Evolutionary conservation across 148 eudicot species (phyloP).

Genomic region (Chenopodium suecicum): DNA sequence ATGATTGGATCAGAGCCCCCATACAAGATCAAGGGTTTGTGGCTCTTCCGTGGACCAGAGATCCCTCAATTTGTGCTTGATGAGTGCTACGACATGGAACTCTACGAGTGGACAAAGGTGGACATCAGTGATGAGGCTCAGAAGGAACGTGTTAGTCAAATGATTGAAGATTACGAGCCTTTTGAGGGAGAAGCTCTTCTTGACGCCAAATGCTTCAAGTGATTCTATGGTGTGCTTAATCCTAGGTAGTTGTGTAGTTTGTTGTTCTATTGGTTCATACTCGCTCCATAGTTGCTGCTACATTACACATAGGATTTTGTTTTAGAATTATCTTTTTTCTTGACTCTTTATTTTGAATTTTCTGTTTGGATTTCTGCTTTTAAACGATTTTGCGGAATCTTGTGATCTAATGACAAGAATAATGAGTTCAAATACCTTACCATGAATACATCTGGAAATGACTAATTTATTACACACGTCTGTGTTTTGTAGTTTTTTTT

Average conservation of each 20-base stretch:
- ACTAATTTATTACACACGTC: not conserved
- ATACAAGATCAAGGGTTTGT: conserved; percentile 41
- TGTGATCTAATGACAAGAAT: not conserved
- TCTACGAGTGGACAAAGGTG: conserved; percentile 44
- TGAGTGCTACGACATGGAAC: conserved; percentile 52
- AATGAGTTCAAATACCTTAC: not conserved
- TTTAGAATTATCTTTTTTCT: not conserved
- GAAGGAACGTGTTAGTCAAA: conserved; percentile 45
- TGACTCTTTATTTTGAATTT: not conserved
- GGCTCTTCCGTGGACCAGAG: conserved; percentile 48
- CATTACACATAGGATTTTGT: not conserved
- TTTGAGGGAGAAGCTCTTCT: conserved; percentile 40
- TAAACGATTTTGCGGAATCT: not conserved
- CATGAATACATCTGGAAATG: not conserved
- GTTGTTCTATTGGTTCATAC: not conserved
- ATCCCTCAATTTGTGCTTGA: conserved; percentile 45
- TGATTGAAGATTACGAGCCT: conserved; percentile 46
- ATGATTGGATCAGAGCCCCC: conserved; percentile 43
- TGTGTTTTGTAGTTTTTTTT: not conserved
- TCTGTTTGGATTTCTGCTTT: not conserved
- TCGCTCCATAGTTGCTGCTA: not conserved
- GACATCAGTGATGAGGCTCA: conserved; percentile 42
- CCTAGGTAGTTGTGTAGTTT: not conserved
- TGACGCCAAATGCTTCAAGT: conserved; percentile 49
- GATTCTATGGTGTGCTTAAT: conserved; percentile 23